Conservation (phyloP, 495 filamentous ascomycete genomes). For the Aspergillus kassunensis region DNA sequence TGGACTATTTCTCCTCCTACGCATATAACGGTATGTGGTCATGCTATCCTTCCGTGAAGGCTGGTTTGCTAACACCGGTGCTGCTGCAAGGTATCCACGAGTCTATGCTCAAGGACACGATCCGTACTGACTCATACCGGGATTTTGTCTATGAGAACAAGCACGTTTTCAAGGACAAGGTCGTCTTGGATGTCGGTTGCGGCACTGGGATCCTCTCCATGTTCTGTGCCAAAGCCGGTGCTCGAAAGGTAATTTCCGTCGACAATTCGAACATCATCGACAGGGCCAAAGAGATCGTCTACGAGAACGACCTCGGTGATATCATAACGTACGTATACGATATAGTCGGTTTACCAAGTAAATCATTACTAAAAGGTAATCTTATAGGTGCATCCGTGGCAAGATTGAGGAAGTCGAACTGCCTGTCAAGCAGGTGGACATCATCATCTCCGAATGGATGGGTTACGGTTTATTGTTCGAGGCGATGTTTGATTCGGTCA, state of each 20-base stretch:
- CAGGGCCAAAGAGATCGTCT: slow-evolving; percentile 79
- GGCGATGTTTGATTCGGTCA: slow-evolving; percentile 90
- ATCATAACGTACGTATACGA: slow-evolving; percentile 60
- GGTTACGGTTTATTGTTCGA: slow-evolving; percentile 92
- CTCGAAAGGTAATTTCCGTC: slow-evolving; percentile 84
- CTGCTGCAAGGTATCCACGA: slow-evolving; percentile 70
- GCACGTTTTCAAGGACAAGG: slow-evolving; percentile 83
- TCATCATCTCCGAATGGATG: slow-evolving; percentile 98
- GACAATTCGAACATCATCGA: slow-evolving; percentile 93
- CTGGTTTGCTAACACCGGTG: slow-evolving; percentile 15
- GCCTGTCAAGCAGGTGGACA: slow-evolving; percentile 80
- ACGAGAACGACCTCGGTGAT: slow-evolving; percentile 73
- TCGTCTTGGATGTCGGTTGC: slow-evolving; percentile 89
- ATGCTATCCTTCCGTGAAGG: background rate
- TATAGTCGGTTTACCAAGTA: background rate
- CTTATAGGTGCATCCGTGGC: slow-evolving; percentile 61
- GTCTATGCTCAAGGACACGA: slow-evolving; percentile 77
- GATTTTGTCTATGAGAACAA: slow-evolving; percentile 80
- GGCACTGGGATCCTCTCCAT: slow-evolving; percentile 91
- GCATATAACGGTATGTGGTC: slow-evolving; percentile 61
- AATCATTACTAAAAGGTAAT: slow-evolving; percentile 10
- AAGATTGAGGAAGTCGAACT: slow-evolving; percentile 88
- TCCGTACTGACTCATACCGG: slow-evolving; percentile 64
- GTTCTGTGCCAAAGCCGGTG: slow-evolving; percentile 89
- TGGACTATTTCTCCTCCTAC: slow-evolving; percentile 81